Percentiles rank a stretch among this genome's conserved stretches.
These are phyloP conservation scores for Plasmodium cynomolgi DNA, from an alignment of 169 alveolate species.

Conservation along the genomic window DNA sequence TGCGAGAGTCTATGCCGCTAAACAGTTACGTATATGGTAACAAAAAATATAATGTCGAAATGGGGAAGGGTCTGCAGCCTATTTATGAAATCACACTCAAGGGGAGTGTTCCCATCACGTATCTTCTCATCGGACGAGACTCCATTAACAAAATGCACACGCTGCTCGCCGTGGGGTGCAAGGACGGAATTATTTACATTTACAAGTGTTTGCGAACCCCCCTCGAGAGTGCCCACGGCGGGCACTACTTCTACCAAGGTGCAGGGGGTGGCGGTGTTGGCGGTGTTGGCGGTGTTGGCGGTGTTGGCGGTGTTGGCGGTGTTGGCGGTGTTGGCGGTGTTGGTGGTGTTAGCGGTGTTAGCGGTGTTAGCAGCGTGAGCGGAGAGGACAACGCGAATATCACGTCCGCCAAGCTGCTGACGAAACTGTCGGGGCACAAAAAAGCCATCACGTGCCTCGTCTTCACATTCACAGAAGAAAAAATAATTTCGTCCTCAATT, in stretches of 20 bases:
- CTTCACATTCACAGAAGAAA: slow-evolving; percentile 80
- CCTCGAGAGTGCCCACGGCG: slow-evolving; percentile 65
- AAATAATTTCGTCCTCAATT: slow-evolving; percentile 86
- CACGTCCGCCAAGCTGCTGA: slow-evolving; percentile 68
- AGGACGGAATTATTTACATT: slow-evolving; percentile 85
- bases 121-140: slow-evolving; percentile 87
- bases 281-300: background rate
- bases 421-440: slow-evolving; percentile 77
- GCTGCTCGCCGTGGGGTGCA: slow-evolving; percentile 88
- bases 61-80: slow-evolving; percentile 62
- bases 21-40: slow-evolving; percentile 50
- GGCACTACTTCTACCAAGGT: slow-evolving; percentile 2
- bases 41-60: slow-evolving; percentile 39
- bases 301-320: background rate
- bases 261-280: background rate
- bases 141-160: slow-evolving; percentile 81
- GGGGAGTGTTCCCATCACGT: slow-evolving; percentile 76
- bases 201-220: slow-evolving; percentile 80
- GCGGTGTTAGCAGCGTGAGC: background rate
- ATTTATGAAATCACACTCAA: slow-evolving; percentile 43
- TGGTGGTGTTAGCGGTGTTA: background rate
- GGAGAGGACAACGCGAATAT: slow-evolving; percentile 59
- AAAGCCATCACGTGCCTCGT: slow-evolving; percentile 85
- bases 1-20: slow-evolving; percentile 39
- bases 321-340: background rate